A percentile compares a stretch with the other conserved stretches of the same genome.
Conservation (phyloP, 1,139 yeast genomes). For the Hansenula anomala region DNA sequence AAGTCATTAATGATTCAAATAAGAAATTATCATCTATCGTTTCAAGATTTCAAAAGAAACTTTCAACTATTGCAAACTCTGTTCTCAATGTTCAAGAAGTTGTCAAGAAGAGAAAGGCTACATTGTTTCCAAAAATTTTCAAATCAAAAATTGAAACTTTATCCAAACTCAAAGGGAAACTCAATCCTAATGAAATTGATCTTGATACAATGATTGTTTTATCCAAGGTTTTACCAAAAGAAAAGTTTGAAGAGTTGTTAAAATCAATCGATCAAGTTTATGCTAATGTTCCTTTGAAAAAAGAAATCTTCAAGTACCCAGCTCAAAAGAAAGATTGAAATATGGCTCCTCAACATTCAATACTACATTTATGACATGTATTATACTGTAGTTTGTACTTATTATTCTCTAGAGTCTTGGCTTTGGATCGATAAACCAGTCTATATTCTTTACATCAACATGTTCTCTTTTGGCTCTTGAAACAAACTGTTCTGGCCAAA, state of each 20-base stretch:
- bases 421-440: slow-evolving; percentile 7
- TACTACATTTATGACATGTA: no score
- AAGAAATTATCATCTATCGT: no score
- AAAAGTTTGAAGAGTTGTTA: slow-evolving; percentile 3
- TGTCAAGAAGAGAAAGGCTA: no score
- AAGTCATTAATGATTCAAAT: no score
- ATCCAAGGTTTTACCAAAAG: slow-evolving; percentile 5
- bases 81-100: no score
- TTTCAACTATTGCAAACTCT: no score
- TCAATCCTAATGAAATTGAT: neutral
- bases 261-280: slow-evolving; percentile 3
- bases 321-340: no score
- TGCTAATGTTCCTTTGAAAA: slow-evolving; percentile 2
- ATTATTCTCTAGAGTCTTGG: no score
- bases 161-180: no score
- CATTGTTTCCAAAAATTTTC: neutral
- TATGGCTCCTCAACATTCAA: no score
- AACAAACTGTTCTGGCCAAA: slow-evolving; percentile 13
- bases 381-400: no score
- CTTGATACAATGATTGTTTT: slow-evolving; percentile 8
- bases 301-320: slow-evolving; percentile 8
- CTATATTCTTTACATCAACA: slow-evolving; percentile 8
- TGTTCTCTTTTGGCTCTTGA: slow-evolving; percentile 19
- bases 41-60: no score
- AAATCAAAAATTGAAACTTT: neutral